Conservation (phyloP, 1,139 yeast genomes). For the Geotrichum histeridarum region DNA sequence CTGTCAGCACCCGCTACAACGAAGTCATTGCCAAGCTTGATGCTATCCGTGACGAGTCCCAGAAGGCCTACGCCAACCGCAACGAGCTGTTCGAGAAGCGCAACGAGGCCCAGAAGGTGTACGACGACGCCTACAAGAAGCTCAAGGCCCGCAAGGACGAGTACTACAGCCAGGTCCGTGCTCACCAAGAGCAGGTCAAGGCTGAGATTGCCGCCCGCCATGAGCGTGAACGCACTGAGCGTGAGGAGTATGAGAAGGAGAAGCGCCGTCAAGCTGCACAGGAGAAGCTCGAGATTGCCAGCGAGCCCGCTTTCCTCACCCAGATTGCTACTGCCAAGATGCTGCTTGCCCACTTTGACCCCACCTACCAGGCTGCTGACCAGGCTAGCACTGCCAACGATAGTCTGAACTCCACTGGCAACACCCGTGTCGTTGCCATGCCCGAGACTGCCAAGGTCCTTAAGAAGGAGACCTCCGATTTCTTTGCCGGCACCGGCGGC, state of each 20-base stretch:
- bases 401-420: slow-evolving; percentile 31
- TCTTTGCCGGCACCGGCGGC: slow-evolving; percentile 50
- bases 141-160: slow-evolving; percentile 51
- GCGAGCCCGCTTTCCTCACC: slow-evolving; percentile 72
- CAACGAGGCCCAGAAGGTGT: slow-evolving; percentile 60
- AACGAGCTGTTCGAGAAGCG: slow-evolving; percentile 60
- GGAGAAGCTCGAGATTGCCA: slow-evolving; percentile 68
- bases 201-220: slow-evolving; percentile 57
- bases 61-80: slow-evolving; percentile 63
- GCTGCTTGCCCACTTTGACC: slow-evolving; percentile 70
- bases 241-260: slow-evolving; percentile 38
- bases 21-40: slow-evolving; percentile 61
- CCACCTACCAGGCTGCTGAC: slow-evolving; percentile 55
- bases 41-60: slow-evolving; percentile 54
- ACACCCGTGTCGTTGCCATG: slow-evolving; percentile 44
- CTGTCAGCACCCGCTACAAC: slow-evolving; percentile 48
- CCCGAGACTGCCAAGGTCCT: slow-evolving; percentile 63
- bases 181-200: slow-evolving; percentile 31
- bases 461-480: slow-evolving; percentile 53
- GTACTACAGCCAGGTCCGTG: slow-evolving; percentile 33
- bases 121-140: slow-evolving; percentile 58
- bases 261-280: slow-evolving; percentile 42
- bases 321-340: slow-evolving; percentile 72
- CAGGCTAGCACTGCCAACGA: slow-evolving; percentile 20
- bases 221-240: slow-evolving; percentile 54